Percentiles rank a stretch among this genome's conserved stretches.
These are phyloP conservation scores for Stemphylium beticola DNA, from an alignment of 2,329 filamentous ascomycete species.

Conservation along the genomic window DNA sequence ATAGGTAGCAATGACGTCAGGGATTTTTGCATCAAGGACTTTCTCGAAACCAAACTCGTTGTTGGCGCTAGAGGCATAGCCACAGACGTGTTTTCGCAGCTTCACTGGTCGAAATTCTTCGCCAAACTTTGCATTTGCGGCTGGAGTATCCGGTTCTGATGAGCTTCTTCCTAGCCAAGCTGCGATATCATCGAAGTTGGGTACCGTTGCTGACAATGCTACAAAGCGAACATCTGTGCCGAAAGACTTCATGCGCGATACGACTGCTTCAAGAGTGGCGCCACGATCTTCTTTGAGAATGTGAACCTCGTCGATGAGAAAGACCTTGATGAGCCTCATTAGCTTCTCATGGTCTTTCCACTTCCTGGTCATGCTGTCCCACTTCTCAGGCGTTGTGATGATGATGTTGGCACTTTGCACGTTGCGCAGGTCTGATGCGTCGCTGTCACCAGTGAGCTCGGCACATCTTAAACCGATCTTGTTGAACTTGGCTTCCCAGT, in stretches of 20 bases:
- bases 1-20: conserved; percentile 69
- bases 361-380: conserved; percentile 87
- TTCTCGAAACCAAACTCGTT: conserved; percentile 84
- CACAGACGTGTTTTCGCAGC: conserved; percentile 77
- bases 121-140: conserved; percentile 72
- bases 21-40: conserved; percentile 68
- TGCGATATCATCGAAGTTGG: conserved; percentile 81
- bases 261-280: conserved; percentile 80
- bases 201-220: conserved; percentile 81
- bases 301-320: conserved; percentile 87
- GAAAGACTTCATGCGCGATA: conserved; percentile 85
- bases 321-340: conserved; percentile 76
- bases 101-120: conserved; percentile 82
- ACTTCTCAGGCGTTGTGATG: conserved; percentile 87
- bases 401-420: conserved; percentile 81
- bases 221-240: conserved; percentile 78
- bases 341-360: conserved; percentile 82
- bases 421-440: conserved; percentile 67
- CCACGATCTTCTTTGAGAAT: conserved; percentile 81
- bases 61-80: conserved; percentile 62
- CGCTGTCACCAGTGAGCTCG: conserved; percentile 83
- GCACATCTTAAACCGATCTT: conserved; percentile 71
- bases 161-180: conserved; percentile 75
- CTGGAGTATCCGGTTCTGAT: conserved; percentile 66
- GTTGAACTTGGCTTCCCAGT: conserved; percentile 79